Evolutionary conservation across 1,284 basidiomycete genomes (phyloP).

Genomic region (Ganoderma boninense): DNA sequence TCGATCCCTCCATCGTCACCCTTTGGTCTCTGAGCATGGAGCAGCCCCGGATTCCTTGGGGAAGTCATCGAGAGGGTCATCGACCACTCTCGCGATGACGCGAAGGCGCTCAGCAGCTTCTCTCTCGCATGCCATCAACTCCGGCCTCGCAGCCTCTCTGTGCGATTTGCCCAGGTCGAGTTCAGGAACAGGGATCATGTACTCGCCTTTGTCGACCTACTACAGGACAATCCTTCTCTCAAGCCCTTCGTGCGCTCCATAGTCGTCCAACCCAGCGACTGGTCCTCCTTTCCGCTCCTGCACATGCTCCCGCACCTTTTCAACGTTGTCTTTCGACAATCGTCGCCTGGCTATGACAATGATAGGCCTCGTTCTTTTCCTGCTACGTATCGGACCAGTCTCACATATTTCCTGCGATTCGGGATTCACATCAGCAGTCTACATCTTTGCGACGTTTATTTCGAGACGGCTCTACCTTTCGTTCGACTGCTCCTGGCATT

Average conservation of each 20-base stretch:
- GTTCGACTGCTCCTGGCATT: not conserved
- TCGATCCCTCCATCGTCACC: too few relatives aligned
- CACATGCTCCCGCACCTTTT: not conserved
- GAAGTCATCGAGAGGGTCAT: slow-evolving; percentile 4
- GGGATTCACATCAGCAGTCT: not conserved
- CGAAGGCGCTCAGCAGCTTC: not conserved
- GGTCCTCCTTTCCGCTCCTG: not conserved
- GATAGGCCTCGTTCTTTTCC: not conserved
- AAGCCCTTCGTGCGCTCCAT: not conserved
- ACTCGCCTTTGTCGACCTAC: not conserved
- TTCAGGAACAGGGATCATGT: not conserved
- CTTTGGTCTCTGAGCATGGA: not conserved
- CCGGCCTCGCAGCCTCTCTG: not conserved
- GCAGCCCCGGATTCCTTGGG: not conserved
- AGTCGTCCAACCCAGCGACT: not conserved
- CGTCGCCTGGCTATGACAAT: too few relatives aligned
- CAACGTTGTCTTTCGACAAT: not conserved
- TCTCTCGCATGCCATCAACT: not conserved
- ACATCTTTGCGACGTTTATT: not conserved
- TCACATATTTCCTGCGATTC: not conserved
- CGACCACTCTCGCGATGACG: not conserved
- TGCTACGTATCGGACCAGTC: not conserved
- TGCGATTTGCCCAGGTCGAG: not conserved
- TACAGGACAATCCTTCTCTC: not conserved
- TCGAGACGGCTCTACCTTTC: not conserved